These are phyloP conservation scores for Aspergillus japonicus DNA, from an alignment of 2,329 filamentous ascomycete species.

Conservation along the genomic window DNA sequence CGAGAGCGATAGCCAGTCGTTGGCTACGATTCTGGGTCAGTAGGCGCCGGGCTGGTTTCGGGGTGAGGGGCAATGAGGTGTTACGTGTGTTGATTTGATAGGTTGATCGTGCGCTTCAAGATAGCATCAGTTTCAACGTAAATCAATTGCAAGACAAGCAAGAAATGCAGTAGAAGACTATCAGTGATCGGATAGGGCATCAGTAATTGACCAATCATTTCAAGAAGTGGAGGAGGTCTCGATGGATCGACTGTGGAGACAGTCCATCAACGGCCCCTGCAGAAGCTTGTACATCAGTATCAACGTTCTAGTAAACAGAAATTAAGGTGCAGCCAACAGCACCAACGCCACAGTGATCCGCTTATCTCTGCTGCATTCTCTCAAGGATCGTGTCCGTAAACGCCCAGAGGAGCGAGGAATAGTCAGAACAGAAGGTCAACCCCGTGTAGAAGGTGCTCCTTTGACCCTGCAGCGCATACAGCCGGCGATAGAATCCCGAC, in stretches of 20 bases:
- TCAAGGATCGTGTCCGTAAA: constrained; percentile 17
- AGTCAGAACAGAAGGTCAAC: constrained; percentile 33
- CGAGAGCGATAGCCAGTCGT: not conserved
- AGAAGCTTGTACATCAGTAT: too few relatives aligned
- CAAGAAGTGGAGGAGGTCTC: too few relatives aligned
- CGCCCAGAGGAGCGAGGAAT: constrained; percentile 24
- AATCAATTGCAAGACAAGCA: too few relatives aligned
- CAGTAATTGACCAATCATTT: too few relatives aligned
- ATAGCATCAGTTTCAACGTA: too few relatives aligned
- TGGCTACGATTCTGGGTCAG: constrained; percentile 4
- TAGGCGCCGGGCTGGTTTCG: not conserved
- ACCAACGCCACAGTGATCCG: not conserved
- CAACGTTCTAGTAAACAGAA: too few relatives aligned
- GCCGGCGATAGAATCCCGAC: constrained; percentile 43
- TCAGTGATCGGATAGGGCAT: too few relatives aligned
- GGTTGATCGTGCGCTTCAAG: not conserved
- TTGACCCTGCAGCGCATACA: constrained; percentile 46
- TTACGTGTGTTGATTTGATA: not conserved
- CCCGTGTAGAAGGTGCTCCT: constrained; percentile 50
- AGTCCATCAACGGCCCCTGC: too few relatives aligned
- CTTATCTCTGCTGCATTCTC: constrained; percentile 2
- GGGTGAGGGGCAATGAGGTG: not conserved
- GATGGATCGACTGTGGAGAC: too few relatives aligned
- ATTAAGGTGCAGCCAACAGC: not conserved
- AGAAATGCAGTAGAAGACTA: too few relatives aligned